phyloP scores from a whole-genome alignment of 1,284 basidiomycete species.

The Leccinum fallax region DNA sequence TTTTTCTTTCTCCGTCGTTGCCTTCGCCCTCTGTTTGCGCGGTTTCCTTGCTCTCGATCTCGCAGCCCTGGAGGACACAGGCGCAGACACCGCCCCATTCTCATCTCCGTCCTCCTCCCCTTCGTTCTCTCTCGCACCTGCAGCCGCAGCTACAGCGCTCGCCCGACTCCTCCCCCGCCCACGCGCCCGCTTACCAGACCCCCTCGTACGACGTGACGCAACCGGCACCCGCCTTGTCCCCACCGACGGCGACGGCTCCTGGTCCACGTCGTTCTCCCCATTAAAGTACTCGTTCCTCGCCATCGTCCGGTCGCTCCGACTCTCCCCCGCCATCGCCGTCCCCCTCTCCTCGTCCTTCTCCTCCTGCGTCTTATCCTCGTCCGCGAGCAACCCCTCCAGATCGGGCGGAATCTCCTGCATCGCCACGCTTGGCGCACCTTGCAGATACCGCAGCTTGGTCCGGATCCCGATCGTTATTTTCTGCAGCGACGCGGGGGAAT shows the following conservation, averaged over 20 bases:
- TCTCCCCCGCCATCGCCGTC: constrained; percentile 60
- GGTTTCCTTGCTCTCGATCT: constrained; percentile 24
- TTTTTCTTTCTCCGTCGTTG: constrained; percentile 35
- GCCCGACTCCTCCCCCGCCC: constrained; percentile 32
- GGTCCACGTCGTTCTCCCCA: constrained; percentile 68
- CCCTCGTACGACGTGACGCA: constrained; percentile 33
- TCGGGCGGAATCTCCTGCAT: constrained; percentile 98
- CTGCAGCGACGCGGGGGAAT: constrained; percentile 81
- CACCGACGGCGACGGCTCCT: constrained; percentile 37
- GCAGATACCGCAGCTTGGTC: constrained; percentile 91
- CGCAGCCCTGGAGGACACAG: constrained; percentile 4
- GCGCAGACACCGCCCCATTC: constrained; percentile 9
- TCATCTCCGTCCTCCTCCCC: constrained; percentile 29
- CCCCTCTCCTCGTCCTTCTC: constrained; percentile 72
- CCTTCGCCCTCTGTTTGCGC: constrained; percentile 32
- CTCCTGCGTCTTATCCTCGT: constrained; percentile 73
- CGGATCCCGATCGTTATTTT: constrained; percentile 84
- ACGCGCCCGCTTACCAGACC: constrained; percentile 30
- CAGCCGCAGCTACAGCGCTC: constrained; percentile 3
- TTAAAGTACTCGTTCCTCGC: constrained; percentile 73
- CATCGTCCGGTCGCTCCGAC: constrained; percentile 50
- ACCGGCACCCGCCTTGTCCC: constrained; percentile 17
- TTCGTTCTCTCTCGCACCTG: constrained; percentile 23
- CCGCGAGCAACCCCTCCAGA: constrained; percentile 76
- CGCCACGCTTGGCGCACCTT: constrained; percentile 93